Evolutionary conservation across 257 asterid genomes (phyloP).

Genomic region (Solanum raphanifolium): DNA sequence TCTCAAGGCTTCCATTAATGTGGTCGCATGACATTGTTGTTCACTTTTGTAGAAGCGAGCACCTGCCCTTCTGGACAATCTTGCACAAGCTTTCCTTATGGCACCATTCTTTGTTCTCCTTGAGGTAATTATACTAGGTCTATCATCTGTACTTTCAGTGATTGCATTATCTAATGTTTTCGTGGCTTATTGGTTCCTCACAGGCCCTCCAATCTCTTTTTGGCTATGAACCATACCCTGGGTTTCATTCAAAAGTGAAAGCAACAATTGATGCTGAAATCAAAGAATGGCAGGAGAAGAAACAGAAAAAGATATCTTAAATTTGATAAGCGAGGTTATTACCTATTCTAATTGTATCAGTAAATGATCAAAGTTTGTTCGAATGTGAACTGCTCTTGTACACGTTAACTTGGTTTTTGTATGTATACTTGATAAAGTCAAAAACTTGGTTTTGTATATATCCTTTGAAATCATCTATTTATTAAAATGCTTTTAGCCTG

Average conservation of each 20-base stretch:
- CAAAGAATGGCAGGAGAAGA: constrained; percentile 61
- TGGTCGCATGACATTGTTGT: not conserved
- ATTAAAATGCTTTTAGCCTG: not conserved
- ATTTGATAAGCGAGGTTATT: not conserved
- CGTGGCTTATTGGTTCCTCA: not conserved
- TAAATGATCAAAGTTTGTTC: not conserved
- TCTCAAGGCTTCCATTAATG: not conserved
- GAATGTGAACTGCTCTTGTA: not conserved
- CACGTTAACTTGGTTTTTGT: not conserved
- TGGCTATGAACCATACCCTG: constrained; percentile 85
- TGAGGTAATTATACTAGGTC: constrained; percentile 43
- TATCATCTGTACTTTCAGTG: not conserved
- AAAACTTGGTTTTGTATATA: not conserved
- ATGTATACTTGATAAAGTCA: not conserved
- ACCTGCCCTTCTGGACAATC: constrained; percentile 94
- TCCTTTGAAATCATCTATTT: not conserved
- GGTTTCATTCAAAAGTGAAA: constrained; percentile 57
- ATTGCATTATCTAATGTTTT: not conserved
- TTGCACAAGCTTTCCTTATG: constrained; percentile 88
- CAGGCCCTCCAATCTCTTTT: constrained; percentile 59
- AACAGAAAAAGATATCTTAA: constrained; percentile 53
- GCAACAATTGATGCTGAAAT: constrained; percentile 53
- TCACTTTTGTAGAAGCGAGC: constrained; percentile 69
- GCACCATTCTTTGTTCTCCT: constrained; percentile 89
- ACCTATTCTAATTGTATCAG: not conserved